Conservation (phyloP, 1,284 basidiomycete species). For the Rhodotorula sp. region DNA sequence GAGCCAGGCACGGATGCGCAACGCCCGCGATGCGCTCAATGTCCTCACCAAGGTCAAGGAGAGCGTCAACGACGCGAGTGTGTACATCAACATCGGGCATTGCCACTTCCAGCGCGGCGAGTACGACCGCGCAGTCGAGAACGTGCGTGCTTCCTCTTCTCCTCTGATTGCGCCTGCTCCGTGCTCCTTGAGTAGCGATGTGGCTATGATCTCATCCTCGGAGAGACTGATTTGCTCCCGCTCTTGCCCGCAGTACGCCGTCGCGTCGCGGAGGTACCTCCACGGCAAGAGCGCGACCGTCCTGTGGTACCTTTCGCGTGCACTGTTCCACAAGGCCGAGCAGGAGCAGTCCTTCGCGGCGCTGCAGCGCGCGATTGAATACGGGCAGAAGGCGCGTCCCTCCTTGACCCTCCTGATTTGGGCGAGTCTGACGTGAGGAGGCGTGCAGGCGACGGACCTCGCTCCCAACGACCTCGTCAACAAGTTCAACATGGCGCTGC, state of each 20-base stretch:
- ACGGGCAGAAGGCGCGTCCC: conserved; percentile 68
- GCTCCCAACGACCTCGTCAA: conserved; percentile 83
- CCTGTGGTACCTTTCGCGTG: conserved; percentile 73
- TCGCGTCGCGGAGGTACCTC: conserved; percentile 74
- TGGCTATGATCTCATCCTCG: no score
- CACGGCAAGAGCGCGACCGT: conserved; percentile 68
- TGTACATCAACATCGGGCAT: conserved; percentile 92
- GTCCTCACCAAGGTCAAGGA: conserved; percentile 87
- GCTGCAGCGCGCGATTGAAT: conserved; percentile 76
- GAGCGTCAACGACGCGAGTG: conserved; percentile 71
- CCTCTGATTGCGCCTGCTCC: no score
- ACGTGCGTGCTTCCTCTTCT: conserved; percentile 57
- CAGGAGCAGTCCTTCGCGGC: conserved; percentile 77
- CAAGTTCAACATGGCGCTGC: conserved; percentile 92
- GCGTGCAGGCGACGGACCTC: conserved; percentile 70
- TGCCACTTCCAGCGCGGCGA: conserved; percentile 88
- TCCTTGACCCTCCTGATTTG: not conserved
- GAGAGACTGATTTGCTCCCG: not conserved
- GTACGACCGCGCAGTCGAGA: conserved; percentile 89
- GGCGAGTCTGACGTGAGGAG: not conserved
- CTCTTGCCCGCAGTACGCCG: conserved; percentile 73
- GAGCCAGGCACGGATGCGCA: conserved; percentile 60
- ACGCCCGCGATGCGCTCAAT: conserved; percentile 78
- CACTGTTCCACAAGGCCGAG: conserved; percentile 88
- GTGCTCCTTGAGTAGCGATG: no score